Conservation (phyloP, 2,329 filamentous ascomycete genomes). For the Cercospora berteroae region DNA sequence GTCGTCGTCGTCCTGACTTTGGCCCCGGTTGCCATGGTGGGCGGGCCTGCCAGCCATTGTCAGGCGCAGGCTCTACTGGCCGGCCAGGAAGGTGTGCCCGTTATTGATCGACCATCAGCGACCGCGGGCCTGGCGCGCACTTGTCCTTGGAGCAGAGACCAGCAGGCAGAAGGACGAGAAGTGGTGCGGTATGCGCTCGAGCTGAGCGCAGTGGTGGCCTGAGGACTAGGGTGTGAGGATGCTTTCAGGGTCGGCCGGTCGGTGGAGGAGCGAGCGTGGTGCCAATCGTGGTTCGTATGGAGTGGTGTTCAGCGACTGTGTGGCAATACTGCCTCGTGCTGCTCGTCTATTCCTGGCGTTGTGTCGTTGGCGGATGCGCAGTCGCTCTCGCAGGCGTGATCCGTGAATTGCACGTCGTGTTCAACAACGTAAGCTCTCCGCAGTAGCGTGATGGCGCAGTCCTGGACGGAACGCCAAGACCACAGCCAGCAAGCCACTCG, state of each 20-base stretch:
- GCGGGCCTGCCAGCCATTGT: slow-evolving; percentile 53
- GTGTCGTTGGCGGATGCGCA: neutral
- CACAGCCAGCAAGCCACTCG: neutral
- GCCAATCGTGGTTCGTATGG: neutral
- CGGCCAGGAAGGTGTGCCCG: slow-evolving; percentile 18
- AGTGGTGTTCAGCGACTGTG: neutral
- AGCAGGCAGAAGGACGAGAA: neutral
- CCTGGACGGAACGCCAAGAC: neutral
- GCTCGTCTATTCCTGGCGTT: neutral
- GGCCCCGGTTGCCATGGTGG: slow-evolving; percentile 45
- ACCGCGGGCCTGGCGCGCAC: neutral
- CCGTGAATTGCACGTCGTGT: slow-evolving; percentile 1
- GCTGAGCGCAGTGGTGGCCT: slow-evolving; percentile 1
- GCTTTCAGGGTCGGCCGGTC: neutral
- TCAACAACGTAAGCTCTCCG: slow-evolving; percentile 3
- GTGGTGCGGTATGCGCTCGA: neutral
- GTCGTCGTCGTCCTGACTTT: slow-evolving; percentile 38
- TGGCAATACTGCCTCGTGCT: neutral
- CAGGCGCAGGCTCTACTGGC: slow-evolving; percentile 17
- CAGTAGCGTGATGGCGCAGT: slow-evolving; percentile 3
- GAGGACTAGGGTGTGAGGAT: slow-evolving; percentile 2
- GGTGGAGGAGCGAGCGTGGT: neutral
- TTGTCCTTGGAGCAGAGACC: neutral
- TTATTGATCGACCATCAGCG: slow-evolving; percentile 22
- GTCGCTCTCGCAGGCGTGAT: slow-evolving; percentile 1